Conservation (phyloP, 306 rosid genomes). For the Glycyrrhiza uralensis region DNA sequence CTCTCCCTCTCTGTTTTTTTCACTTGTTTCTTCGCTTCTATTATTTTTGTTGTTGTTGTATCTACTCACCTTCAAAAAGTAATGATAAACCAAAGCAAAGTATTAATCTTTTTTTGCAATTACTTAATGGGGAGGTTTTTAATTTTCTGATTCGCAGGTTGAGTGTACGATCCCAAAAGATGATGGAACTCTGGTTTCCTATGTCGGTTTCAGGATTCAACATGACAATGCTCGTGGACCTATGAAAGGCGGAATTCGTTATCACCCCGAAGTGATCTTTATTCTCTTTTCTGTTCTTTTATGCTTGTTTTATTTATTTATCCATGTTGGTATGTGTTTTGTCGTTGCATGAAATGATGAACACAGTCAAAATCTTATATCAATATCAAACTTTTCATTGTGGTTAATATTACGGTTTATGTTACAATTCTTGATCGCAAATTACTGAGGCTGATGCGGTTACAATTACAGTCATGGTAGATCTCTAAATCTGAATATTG, state of each 20-base stretch:
- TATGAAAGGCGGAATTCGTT: constrained; percentile 79
- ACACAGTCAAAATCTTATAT: too few species aligned
- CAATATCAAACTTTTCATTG: too few species aligned
- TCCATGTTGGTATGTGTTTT: too few species aligned
- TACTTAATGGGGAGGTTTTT: background rate
- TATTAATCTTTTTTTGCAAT: background rate
- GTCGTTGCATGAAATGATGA: too few species aligned
- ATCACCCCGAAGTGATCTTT: constrained; percentile 67
- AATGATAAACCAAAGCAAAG: background rate
- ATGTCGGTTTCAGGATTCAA: constrained; percentile 66
- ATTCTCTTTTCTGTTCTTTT: background rate
- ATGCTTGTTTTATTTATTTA: background rate
- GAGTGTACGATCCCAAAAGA: constrained; percentile 74
- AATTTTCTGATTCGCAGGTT: constrained; percentile 39
- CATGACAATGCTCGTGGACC: constrained; percentile 86
- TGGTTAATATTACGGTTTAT: too few species aligned
- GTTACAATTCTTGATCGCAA: too few species aligned
- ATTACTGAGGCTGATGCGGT: too few species aligned
- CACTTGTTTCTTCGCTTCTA: background rate
- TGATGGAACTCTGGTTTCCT: constrained; percentile 59
- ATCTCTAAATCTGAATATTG: too few species aligned
- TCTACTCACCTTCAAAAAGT: too few species aligned
- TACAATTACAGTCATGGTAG: too few species aligned
- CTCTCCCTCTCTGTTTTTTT: background rate
- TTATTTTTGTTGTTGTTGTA: too few species aligned